Base-by-base conservation (phyloP, 805 yeast species). In the Ogataea dorogensis region DNA sequence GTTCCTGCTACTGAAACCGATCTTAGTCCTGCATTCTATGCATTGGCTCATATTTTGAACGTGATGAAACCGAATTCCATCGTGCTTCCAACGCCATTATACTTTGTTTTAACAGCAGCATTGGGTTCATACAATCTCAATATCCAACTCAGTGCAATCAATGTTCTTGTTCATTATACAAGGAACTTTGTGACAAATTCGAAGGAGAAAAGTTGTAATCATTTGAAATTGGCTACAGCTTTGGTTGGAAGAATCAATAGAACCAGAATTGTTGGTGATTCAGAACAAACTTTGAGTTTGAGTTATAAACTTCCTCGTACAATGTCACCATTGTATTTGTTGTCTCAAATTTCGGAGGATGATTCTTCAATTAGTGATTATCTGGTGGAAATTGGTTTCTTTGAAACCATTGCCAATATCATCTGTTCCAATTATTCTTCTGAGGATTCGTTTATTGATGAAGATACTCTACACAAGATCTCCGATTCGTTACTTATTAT, bases 401-500 rank as follows among this genome's bases (percentile, higher is more conserved):
- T 61, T n/a, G 59, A 59, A 14, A 53, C 48, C 13, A 56, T 60
- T 16, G 59, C 64, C 22, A 44, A 53, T 16, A 60, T 59, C 2
- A 40, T 64, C 16, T 48, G 56, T 2, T 43, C 46, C 4, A 57
- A 53, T 33, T 58, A 44, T 42, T 44, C 47, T 3, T 33, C 49
- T 3, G 46, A 49, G 4, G 46, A 49, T 16, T 46, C 51, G 14
- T 49, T 51, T 12, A 36, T 63, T 7, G 50, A 59, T 23, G 51
- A 57, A 18, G 47, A 47, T 7, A 48, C 60, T 4, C 41, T 63
- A 19, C 55, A 59, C 33, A 61, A 58, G 24, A 47, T 63, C 9
- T 47, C 63, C 7, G 67, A 62, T 42, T 61, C 65, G 11, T 50
- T 67, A 30, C 44, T 65, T 21, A 56, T 64, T 4, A 38, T 68